Evolutionary conservation across 345 rosid genomes (phyloP), one percentile per base, ranked within the genome.

Genomic region (Erysimum cheiranthoides): DNA sequence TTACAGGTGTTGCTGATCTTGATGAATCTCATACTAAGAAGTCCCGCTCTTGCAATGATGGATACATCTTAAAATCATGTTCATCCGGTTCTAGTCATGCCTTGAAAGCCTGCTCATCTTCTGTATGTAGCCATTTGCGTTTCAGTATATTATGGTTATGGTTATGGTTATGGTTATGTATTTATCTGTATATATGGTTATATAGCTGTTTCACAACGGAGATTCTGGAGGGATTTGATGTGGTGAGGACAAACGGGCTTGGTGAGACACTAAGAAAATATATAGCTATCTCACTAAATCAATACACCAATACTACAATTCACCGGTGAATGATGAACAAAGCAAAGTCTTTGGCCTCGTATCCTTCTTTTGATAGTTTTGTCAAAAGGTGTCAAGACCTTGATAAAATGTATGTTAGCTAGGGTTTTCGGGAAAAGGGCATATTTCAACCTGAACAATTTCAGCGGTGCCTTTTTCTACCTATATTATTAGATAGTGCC

Each of bases 191-290:
- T 31, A 31, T 31, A 31, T 31, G 34, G 18, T 16, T 61, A 38
- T 54, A 81, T 88, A 91, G 97, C 57, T 91, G 98, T 78, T 87
- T 91, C 78, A 93, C 95, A 5, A 93, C 96, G 6, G 98, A 94
- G 88, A 88, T 94, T 75, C 85, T 90, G 76, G 96, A 92, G 77
- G 95, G 96, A 52, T 92, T 94, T 83, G 91, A 92, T 73, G 92
- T 94, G 70, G 84, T 84, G 76, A 90, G 98, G 84, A 89, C 90
- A 53, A 76, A 72, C 30, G 83, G 89, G 72, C 83, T 94, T 76
- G 89, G 80, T 58, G 93, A 85, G 77, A 90, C 97, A 28, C 66
- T 94, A 71, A 86, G 87, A 85, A 94, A 86, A n/a, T n/a, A 71
- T 94, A 94, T 57, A 92, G 86, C 4, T 68, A 81, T 79, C 89